Evolutionary conservation across 805 yeast species (phyloP), one percentile per base, ranked within the genome.

Genomic region (Zygoascus tannicola): DNA sequence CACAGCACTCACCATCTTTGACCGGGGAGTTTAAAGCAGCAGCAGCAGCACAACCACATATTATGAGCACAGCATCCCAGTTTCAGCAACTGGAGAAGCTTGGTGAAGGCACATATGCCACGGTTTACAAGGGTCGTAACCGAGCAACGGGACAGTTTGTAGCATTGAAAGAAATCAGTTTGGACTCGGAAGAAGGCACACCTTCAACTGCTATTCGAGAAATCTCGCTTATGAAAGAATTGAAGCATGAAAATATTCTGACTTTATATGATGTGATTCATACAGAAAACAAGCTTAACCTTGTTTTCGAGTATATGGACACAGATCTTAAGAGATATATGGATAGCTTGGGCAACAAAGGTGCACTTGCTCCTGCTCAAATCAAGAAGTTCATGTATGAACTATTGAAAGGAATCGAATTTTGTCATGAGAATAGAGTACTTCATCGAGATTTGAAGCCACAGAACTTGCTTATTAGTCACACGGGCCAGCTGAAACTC

Each of bases 191-290:
- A 59, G 97, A 92, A 66, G 98, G 98, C 32, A 94, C 97, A 1
- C 98, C 98, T 5, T 86, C 96, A 4, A 92, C 98, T 1, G 98
- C 98, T 2, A 90, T 90, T 56, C 75, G 98, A 51, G 98, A 90
- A 64, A 90, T 90, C 50, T 90, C 97, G 3, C 69, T 90, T 46
- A 82, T 90, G 86, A 90, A 90, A 65, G 98, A 90, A 64, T 71
- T 90, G 48, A 85, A 85, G 60, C 94, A 88, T 61, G 95, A 84
- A 52, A 90, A 90, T 63, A 86, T 90, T 50, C 94, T 90, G 37
- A 80, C 95, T 12, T 67, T 90, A 40, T 87, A 87, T 66, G 98
- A 90, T 62, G 97, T 90, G 35, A 88, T 92, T 49, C 97, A 90
- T 64, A 86, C 97, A 1, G 97, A 90, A 61, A 94, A 90, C 70